Evolutionary conservation across 2,329 filamentous ascomycete species (phyloP).

Genomic region (Diplodia corticola): DNA sequence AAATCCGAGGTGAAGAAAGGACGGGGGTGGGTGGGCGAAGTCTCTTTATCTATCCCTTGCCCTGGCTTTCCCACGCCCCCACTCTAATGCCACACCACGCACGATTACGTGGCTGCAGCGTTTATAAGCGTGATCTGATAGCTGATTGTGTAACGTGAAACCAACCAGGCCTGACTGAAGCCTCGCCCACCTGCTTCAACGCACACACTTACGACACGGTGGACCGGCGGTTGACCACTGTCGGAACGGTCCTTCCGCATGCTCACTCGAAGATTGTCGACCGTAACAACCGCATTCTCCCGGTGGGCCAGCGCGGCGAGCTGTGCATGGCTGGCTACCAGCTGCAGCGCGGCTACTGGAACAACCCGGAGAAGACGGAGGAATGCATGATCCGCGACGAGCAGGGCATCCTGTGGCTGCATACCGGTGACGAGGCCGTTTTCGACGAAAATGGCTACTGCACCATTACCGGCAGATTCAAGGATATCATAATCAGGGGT

Average conservation of each 20-base stretch:
- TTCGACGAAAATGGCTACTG: slow-evolving; percentile 57
- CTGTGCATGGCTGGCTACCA: slow-evolving; percentile 78
- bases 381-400: slow-evolving; percentile 70
- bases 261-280: slow-evolving; percentile 74
- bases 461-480: slow-evolving; percentile 71
- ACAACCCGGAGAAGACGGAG: slow-evolving; percentile 72
- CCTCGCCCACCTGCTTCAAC: slow-evolving; percentile 78
- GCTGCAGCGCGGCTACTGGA: slow-evolving; percentile 63
- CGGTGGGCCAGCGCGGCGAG: slow-evolving; percentile 68
- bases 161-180: slow-evolving; percentile 66
- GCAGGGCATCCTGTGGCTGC: slow-evolving; percentile 49
- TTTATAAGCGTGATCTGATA: background rate
- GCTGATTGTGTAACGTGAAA: background rate
- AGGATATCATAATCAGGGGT: slow-evolving; percentile 77
- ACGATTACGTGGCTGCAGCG: background rate
- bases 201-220: slow-evolving; percentile 73
- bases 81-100: background rate
- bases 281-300: slow-evolving; percentile 63
- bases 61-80: background rate
- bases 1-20: background rate
- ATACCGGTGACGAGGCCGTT: slow-evolving; percentile 43
- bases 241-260: slow-evolving; percentile 75
- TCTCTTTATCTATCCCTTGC: background rate
- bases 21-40: background rate
- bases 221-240: slow-evolving; percentile 66